Percentiles rank a stretch among this genome's conserved stretches.
Conservation (phyloP, 768 basidiomycete genomes). For the Lactifluus hygrophoroides region DNA sequence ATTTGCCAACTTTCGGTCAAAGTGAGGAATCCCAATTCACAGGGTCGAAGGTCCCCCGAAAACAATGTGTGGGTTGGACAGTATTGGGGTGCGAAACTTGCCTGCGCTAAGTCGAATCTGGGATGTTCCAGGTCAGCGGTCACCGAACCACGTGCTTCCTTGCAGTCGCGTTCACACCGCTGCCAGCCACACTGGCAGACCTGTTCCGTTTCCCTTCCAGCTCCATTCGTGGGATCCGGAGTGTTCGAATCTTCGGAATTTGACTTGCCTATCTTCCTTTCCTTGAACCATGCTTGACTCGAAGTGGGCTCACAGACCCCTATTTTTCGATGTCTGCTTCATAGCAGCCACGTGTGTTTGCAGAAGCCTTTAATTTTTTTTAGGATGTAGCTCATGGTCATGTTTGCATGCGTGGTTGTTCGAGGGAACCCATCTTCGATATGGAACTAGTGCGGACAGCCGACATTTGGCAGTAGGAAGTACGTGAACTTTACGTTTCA, state of each 20-base stretch:
- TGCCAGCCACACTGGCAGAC: too few species aligned
- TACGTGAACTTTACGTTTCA: neutral
- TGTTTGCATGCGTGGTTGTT: neutral
- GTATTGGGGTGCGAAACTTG: neutral
- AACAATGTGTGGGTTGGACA: neutral
- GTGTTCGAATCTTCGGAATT: neutral
- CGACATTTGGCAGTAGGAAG: neutral
- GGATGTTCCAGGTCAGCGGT: neutral
- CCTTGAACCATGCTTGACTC: neutral
- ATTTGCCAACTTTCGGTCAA: neutral
- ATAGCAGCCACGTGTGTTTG: too few species aligned
- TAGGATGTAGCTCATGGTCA: neutral
- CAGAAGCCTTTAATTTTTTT: too few species aligned
- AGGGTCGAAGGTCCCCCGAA: neutral
- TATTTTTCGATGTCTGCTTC: too few species aligned
- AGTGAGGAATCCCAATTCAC: neutral
- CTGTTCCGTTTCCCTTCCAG: neutral
- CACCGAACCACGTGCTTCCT: too few species aligned
- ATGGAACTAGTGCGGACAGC: neutral
- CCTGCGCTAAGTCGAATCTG: neutral
- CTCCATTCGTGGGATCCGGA: neutral
- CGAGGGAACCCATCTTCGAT: neutral
- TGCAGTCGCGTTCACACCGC: too few species aligned
- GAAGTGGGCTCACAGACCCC: too few species aligned
- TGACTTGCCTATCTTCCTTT: neutral